phyloP scores from a whole-genome alignment of 345 rosid species.

The Adansonia digitata region DNA sequence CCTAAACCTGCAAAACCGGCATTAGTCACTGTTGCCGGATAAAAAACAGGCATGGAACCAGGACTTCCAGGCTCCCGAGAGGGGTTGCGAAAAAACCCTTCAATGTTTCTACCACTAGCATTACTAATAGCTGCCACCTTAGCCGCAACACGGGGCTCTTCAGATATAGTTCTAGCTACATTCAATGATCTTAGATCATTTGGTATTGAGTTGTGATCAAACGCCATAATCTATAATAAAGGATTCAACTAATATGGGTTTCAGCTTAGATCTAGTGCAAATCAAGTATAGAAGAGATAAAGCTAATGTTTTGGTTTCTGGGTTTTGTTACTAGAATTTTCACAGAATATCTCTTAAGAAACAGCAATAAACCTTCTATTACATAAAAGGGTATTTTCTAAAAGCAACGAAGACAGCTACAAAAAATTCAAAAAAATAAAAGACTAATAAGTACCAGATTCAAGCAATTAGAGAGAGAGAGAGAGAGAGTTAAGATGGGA shows the following conservation, averaged over 20 bases:
- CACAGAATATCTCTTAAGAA: background rate
- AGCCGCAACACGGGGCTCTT: conserved; percentile 48
- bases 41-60: conserved; percentile 40
- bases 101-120: conserved; percentile 26
- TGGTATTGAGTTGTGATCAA: conserved; percentile 49
- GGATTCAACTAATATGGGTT: conserved; percentile 6
- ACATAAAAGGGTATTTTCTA: background rate
- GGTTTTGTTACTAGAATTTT: background rate
- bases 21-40: conserved; percentile 38
- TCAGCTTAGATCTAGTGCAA: conserved; percentile 2
- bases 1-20: conserved; percentile 43
- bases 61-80: conserved; percentile 29
- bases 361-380: background rate
- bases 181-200: conserved; percentile 45
- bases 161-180: conserved; percentile 29
- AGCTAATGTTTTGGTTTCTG: conserved; percentile 18
- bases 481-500: conserved; percentile 3
- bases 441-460: conserved; percentile 20
- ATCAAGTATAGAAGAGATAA: conserved; percentile 13
- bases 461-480: background rate
- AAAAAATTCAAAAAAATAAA: background rate
- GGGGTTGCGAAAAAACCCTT: conserved; percentile 26
- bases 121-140: conserved; percentile 8
- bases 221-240: conserved; percentile 38
- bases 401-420: background rate